phyloP scores from a whole-genome alignment of 805 yeast species.

The Brettanomyces bruxellensis region DNA sequence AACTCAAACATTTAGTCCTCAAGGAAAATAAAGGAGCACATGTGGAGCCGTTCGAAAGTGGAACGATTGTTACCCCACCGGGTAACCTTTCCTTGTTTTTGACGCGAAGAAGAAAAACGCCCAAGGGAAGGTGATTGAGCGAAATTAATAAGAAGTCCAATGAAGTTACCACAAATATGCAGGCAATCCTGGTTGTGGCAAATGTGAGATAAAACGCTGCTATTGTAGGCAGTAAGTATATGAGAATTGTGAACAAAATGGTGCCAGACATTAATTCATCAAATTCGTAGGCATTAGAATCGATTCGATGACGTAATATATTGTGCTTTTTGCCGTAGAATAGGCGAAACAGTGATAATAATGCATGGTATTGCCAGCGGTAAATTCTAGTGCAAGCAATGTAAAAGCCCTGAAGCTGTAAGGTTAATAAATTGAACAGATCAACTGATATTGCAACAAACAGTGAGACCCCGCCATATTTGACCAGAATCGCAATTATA shows the following conservation, averaged over 20 bases:
- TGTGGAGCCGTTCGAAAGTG: background rate
- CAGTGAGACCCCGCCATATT: constrained; percentile 54
- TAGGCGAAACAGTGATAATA: constrained; percentile 69
- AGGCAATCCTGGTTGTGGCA: constrained; percentile 46
- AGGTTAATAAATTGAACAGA: constrained; percentile 46
- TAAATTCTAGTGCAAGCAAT: constrained; percentile 72
- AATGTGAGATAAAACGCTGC: constrained; percentile 75
- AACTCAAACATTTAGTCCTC: constrained; percentile 18
- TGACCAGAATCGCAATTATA: constrained; percentile 10
- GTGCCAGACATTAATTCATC: constrained; percentile 89
- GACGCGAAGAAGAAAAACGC: constrained; percentile 66
- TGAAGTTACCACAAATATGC: constrained; percentile 37
- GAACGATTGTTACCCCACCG: constrained; percentile 32
- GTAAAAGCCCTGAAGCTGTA: constrained; percentile 73
- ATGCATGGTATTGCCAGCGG: constrained; percentile 58
- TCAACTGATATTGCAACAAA: constrained; percentile 62
- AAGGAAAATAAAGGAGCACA: constrained; percentile 11
- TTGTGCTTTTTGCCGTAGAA: constrained; percentile 88
- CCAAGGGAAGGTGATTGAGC: constrained; percentile 79
- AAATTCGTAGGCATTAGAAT: constrained; percentile 71
- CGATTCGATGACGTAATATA: constrained; percentile 75
- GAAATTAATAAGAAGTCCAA: constrained; percentile 54
- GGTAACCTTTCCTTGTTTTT: constrained; percentile 67
- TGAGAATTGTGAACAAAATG: constrained; percentile 67
- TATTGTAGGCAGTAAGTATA: constrained; percentile 80